Evolutionary conservation across 108 stramenopile species (phyloP).

Genomic region (Discostella pseudostelligera): DNA sequence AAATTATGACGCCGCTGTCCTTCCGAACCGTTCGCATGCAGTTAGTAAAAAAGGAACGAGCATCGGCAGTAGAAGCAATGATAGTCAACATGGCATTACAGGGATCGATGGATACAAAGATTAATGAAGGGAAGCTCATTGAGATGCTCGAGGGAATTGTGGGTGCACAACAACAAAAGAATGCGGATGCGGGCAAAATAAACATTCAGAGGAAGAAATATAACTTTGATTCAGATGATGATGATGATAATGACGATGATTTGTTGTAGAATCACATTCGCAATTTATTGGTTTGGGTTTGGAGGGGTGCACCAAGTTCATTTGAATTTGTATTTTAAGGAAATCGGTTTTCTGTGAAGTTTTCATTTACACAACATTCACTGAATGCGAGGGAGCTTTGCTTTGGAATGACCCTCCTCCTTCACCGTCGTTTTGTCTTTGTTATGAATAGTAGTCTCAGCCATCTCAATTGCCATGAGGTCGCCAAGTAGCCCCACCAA

Average conservation of each 20-base stretch:
- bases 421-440: too few relatives aligned
- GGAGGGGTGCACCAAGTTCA: too few relatives aligned
- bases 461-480: constrained; percentile 6
- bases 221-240: constrained; percentile 85
- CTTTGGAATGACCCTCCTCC: too few relatives aligned
- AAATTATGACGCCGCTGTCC: too few relatives aligned
- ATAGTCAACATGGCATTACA: constrained; percentile 78
- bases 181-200: constrained; percentile 50
- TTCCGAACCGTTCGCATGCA: constrained; percentile 3
- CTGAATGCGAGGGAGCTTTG: too few relatives aligned
- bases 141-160: constrained; percentile 84
- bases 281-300: too few relatives aligned
- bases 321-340: too few relatives aligned
- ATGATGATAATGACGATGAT: constrained; percentile 80
- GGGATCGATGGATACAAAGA: constrained; percentile 74
- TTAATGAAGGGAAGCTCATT: constrained; percentile 76
- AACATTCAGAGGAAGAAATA: constrained; percentile 86
- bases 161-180: constrained; percentile 42
- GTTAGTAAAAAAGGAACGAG: constrained; percentile 66
- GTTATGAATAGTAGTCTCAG: too few relatives aligned
- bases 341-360: too few relatives aligned
- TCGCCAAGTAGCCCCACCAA: constrained; percentile 14
- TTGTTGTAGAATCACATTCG: constrained; percentile 43
- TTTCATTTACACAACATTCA: too few relatives aligned
- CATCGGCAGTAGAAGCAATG: constrained; percentile 59